A percentile compares a stretch with the other conserved stretches of the same genome.
Conservation (phyloP, 305 asterid species). For the Lippia alba region DNA sequence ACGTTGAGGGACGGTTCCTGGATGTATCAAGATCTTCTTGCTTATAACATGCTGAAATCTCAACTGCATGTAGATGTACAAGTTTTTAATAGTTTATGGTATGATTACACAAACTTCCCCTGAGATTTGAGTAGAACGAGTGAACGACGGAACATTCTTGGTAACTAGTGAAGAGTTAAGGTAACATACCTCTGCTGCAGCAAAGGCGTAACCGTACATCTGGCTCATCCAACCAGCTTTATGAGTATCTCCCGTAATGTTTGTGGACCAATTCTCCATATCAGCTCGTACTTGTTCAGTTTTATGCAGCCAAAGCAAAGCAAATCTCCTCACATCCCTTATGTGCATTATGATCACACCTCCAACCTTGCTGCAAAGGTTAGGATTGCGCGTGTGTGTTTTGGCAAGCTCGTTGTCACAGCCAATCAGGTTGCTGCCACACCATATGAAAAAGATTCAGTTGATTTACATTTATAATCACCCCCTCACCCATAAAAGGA, state of each 20-base stretch:
- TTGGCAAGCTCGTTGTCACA: slow-evolving; percentile 71
- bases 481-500: too few relatives aligned
- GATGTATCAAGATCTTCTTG: slow-evolving; percentile 64
- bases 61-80: slow-evolving; percentile 47
- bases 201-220: slow-evolving; percentile 78
- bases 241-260: slow-evolving; percentile 66
- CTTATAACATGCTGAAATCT: slow-evolving; percentile 57
- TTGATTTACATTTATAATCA: too few relatives aligned
- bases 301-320: slow-evolving; percentile 67
- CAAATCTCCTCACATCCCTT: slow-evolving; percentile 59
- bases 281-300: slow-evolving; percentile 73
- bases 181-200: slow-evolving; percentile 67
- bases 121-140: too few relatives aligned
- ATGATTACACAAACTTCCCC: too few relatives aligned
- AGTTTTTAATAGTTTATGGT: too few relatives aligned
- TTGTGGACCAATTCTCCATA: slow-evolving; percentile 62
- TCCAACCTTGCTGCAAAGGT: slow-evolving; percentile 72
- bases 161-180: not conserved
- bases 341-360: slow-evolving; percentile 71
- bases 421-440: slow-evolving; percentile 64
- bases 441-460: slow-evolving; percentile 14
- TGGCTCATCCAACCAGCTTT: slow-evolving; percentile 77
- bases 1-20: slow-evolving; percentile 53
- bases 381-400: slow-evolving; percentile 67
- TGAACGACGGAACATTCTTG: not conserved